A percentile compares a stretch with the other conserved stretches of the same genome.
Conservation (phyloP, 2,329 filamentous ascomycete genomes). For the Acrocalymma vagum region DNA sequence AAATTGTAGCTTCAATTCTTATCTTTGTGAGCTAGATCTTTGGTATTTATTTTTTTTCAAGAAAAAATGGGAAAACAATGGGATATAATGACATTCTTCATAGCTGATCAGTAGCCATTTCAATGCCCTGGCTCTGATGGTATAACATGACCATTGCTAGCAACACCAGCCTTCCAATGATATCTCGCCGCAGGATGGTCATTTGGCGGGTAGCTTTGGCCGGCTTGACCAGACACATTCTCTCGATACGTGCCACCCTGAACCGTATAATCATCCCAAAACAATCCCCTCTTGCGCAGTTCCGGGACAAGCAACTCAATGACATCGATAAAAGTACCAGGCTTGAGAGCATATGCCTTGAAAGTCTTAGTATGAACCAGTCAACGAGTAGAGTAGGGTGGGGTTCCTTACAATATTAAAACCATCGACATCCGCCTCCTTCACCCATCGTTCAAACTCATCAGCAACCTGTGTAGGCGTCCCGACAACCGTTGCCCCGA, state of each 20-base stretch:
- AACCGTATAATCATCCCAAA: constrained; percentile 60
- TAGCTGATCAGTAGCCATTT: too few species aligned
- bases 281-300: constrained; percentile 66
- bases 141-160: too few species aligned
- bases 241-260: constrained; percentile 66
- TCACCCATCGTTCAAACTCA: constrained; percentile 70
- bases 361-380: too few species aligned
- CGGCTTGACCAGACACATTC: constrained; percentile 61
- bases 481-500: constrained; percentile 69
- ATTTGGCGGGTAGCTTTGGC: constrained; percentile 55
- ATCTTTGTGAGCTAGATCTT: too few species aligned
- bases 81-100: too few species aligned
- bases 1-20: too few species aligned
- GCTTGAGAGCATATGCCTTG: constrained; percentile 71
- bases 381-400: too few species aligned
- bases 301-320: constrained; percentile 67
- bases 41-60: too few species aligned
- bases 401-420: constrained; percentile 80
- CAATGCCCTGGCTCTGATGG: too few species aligned
- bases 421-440: constrained; percentile 73
- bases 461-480: constrained; percentile 71
- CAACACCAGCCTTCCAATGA: constrained; percentile 29
- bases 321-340: constrained; percentile 71
- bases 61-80: too few species aligned
- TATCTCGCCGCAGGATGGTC: constrained; percentile 61